Evolutionary conservation across 441 rosid genomes (phyloP).

Genomic region (Theobroma grandiflorum): DNA sequence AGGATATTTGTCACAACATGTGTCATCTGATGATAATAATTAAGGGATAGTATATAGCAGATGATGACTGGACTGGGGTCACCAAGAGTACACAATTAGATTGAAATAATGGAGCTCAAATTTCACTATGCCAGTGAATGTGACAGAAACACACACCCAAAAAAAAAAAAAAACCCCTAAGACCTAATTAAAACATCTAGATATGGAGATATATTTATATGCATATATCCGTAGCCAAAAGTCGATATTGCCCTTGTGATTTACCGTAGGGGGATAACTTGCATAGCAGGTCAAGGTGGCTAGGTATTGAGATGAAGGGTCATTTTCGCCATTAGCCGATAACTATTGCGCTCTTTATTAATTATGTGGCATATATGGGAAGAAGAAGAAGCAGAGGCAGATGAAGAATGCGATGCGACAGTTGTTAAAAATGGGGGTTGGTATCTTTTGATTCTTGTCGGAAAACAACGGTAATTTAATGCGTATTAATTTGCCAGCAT

Average conservation of each 20-base stretch:
- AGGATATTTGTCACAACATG: conserved; percentile 45
- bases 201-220: neutral
- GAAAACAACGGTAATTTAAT: neutral
- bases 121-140: neutral
- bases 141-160: neutral
- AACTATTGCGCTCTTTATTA: neutral
- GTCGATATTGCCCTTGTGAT: conserved; percentile 33
- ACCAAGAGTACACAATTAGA: conserved; percentile 19
- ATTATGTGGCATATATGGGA: neutral
- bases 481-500: neutral
- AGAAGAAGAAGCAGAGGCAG: neutral
- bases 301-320: conserved; percentile 21
- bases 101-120: conserved; percentile 42
- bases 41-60: conserved; percentile 33
- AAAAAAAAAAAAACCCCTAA: neutral
- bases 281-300: neutral
- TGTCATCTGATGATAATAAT: conserved; percentile 48
- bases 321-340: conserved; percentile 31
- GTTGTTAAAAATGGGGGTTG: neutral
- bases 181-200: neutral
- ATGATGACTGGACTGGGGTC: conserved; percentile 57
- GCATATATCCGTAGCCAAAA: too few species aligned
- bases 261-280: conserved; percentile 8
- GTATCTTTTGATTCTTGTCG: neutral
- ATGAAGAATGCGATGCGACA: neutral